phyloP scores from a whole-genome alignment of 148 eudicot genomes.

The Nepenthes gracilis region DNA sequence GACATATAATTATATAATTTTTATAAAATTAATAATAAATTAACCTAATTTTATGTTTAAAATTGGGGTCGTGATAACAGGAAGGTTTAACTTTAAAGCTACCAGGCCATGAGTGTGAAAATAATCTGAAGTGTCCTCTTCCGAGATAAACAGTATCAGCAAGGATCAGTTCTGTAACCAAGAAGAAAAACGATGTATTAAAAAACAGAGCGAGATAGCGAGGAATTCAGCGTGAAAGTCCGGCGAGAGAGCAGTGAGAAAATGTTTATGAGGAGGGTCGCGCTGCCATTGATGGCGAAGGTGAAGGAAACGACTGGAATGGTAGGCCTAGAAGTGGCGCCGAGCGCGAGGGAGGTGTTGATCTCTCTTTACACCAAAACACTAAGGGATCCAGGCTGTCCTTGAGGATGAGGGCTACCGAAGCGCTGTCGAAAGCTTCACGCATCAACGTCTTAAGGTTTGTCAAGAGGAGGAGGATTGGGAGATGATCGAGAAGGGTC shows the following conservation, averaged over 20 bases:
- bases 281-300: constrained; percentile 72
- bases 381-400: constrained; percentile 69
- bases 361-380: constrained; percentile 74
- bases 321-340: constrained; percentile 83
- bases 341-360: constrained; percentile 69
- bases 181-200: too few species aligned
- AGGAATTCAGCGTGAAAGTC: too few species aligned
- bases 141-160: too few species aligned
- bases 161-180: too few species aligned
- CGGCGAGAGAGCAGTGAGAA: not conserved
- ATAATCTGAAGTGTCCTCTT: too few species aligned
- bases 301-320: constrained; percentile 95
- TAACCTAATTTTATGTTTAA: too few species aligned
- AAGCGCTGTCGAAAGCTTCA: constrained; percentile 87
- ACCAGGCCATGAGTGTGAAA: too few species aligned
- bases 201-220: too few species aligned
- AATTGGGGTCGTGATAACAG: too few species aligned
- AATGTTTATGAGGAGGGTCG: constrained; percentile 66
- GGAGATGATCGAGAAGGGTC: constrained; percentile 62
- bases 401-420: constrained; percentile 84
- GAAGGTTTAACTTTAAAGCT: too few species aligned
- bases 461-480: constrained; percentile 70
- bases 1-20: too few species aligned
- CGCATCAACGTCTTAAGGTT: constrained; percentile 65
- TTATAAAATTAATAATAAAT: too few species aligned